These are phyloP conservation scores for Lasiodiplodia sp. DNA, from an alignment of 2,329 filamentous ascomycete genomes.

Conservation along the genomic window DNA sequence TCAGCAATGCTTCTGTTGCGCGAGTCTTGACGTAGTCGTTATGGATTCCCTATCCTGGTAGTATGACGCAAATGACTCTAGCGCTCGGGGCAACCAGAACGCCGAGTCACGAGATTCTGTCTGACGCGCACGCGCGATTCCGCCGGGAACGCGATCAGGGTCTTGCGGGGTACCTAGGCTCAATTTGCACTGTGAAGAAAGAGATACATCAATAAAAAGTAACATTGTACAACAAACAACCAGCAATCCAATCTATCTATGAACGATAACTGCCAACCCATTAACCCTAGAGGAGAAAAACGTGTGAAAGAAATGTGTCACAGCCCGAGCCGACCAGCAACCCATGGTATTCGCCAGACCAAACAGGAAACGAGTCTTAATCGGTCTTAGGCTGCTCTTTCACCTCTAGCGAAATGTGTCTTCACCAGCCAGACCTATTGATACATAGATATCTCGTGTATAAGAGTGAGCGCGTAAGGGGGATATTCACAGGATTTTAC, in stretches of 20 bases:
- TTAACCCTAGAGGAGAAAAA: conserved; percentile 10
- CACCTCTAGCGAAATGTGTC: conserved; percentile 24
- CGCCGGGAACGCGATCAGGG: neutral
- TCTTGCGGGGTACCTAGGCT: neutral
- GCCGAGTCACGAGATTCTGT: conserved; percentile 9
- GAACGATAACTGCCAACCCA: conserved; percentile 11
- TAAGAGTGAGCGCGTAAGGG: neutral
- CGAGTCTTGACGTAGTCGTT: conserved; percentile 18
- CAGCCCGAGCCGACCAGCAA: conserved; percentile 26
- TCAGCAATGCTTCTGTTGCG: neutral
- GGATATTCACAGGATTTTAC: conserved; percentile 48
- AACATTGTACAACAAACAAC: conserved; percentile 19
- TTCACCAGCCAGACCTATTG: conserved; percentile 11
- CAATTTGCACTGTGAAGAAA: neutral
- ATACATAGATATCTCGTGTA: conserved; percentile 11
- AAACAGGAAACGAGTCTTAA: conserved; percentile 1
- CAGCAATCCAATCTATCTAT: conserved; percentile 25
- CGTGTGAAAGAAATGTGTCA: conserved; percentile 21
- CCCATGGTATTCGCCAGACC: conserved; percentile 10
- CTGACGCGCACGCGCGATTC: neutral
- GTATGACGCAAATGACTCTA: conserved; percentile 20
- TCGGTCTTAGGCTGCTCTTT: conserved; percentile 22
- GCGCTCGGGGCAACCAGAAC: conserved; percentile 5
- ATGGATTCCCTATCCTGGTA: neutral
- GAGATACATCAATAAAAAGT: conserved; percentile 2